phyloP scores from a whole-genome alignment of 345 rosid genomes.

The Eucalyptus erythrocorys region DNA sequence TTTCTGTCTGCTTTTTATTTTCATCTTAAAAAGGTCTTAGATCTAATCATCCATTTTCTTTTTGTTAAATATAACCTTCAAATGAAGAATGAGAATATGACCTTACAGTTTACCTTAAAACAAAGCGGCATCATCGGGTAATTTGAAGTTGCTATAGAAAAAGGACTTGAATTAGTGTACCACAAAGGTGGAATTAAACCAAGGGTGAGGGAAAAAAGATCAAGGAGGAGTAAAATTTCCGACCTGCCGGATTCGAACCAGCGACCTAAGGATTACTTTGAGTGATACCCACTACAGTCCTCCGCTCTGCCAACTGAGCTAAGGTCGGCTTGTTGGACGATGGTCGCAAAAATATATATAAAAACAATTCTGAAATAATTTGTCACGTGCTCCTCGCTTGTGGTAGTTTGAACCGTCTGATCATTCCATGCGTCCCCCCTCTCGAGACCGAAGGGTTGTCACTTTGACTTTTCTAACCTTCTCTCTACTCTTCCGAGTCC shows the following conservation, averaged over 20 bases:
- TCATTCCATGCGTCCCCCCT: neutral
- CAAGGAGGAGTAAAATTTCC: neutral
- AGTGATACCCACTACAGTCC: slow-evolving; percentile 74
- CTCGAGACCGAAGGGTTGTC: neutral
- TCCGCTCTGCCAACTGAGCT: slow-evolving; percentile 99
- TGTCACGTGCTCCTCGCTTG: neutral
- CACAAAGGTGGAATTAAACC: neutral
- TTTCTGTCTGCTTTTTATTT: neutral
- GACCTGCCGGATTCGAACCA: slow-evolving; percentile 53
- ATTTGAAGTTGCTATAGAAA: neutral
- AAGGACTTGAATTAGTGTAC: neutral
- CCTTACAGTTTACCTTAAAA: neutral
- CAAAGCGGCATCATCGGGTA: neutral
- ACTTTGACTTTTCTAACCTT: neutral
- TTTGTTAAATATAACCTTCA: neutral
- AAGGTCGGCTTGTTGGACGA: neutral
- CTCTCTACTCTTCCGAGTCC: neutral
- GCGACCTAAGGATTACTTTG: slow-evolving; percentile 19
- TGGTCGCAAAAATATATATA: neutral
- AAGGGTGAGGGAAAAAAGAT: rapidly evolving
- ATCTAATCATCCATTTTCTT: neutral
- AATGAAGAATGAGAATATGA: neutral
- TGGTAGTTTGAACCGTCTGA: neutral
- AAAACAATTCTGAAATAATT: rapidly evolving
- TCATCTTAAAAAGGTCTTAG: neutral